These are phyloP conservation scores for Clavaria fumosa DNA, from an alignment of 768 basidiomycete genomes.

Conservation along the genomic window DNA sequence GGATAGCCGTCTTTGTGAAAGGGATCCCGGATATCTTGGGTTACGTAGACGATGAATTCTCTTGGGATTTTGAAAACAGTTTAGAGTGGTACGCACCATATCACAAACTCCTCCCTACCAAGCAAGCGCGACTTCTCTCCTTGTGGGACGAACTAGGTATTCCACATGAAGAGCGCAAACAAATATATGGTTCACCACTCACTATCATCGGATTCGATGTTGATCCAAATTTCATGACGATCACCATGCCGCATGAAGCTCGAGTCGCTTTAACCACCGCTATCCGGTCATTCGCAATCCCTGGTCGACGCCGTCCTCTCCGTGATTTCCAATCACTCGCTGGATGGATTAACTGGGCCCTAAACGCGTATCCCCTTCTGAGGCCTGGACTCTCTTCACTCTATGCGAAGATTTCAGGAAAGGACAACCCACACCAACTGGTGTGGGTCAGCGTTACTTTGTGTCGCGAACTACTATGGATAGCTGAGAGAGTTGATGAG, in stretches of 20 bases:
- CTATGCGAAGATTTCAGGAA: constrained; percentile 20
- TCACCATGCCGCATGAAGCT: constrained; percentile 10
- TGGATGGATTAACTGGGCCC: constrained; percentile 25
- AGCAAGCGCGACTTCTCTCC: constrained; percentile 20
- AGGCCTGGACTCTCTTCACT: constrained; percentile 15
- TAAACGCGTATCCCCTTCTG: constrained; percentile 22
- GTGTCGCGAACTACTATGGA: constrained; percentile 18
- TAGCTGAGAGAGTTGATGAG: constrained; percentile 11
- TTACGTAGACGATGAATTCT: constrained; percentile 19
- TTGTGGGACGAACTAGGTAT: constrained; percentile 27
- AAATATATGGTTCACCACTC: constrained; percentile 19
- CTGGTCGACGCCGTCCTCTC: constrained; percentile 8
- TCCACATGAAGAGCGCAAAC: constrained; percentile 25
- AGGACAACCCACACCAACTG: constrained; percentile 6
- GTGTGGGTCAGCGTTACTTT: constrained; percentile 17
- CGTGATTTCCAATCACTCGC: constrained; percentile 19
- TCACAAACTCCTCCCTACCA: constrained; percentile 13
- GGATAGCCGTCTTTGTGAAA: constrained; percentile 14
- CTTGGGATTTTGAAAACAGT: constrained; percentile 9
- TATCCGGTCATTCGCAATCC: neutral
- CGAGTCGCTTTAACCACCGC: constrained; percentile 10
- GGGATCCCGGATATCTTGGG: constrained; percentile 9
- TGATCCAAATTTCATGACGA: constrained; percentile 19
- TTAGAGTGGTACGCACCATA: constrained; percentile 16
- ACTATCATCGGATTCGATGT: constrained; percentile 26